A percentile compares a stretch with the other conserved stretches of the same genome.
Conservation (phyloP, 805 yeast genomes). For the Lipomyces mesembrius region DNA sequence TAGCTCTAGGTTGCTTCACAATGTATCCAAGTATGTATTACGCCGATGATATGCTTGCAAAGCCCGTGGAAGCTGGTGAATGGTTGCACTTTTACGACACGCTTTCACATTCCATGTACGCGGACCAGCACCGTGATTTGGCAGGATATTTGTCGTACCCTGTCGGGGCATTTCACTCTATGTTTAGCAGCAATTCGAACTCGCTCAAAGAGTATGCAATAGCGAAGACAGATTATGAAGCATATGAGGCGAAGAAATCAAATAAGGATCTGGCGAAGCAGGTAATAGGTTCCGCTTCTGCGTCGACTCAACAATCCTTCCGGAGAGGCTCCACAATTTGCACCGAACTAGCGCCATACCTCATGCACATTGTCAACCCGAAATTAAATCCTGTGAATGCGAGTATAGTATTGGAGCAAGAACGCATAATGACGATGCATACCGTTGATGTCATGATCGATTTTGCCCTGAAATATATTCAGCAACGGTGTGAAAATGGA, state of each 20-base stretch:
- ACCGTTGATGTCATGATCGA: conserved; percentile 40
- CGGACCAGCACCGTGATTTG: conserved; percentile 53
- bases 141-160: conserved; percentile 61
- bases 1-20: conserved; percentile 61
- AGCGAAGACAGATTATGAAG: conserved; percentile 32
- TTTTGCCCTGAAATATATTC: conserved; percentile 36
- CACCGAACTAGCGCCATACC: conserved; percentile 46
- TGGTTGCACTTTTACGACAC: conserved; percentile 78
- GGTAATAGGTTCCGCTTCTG: conserved; percentile 36
- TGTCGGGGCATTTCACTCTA: conserved; percentile 63
- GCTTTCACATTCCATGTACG: conserved; percentile 50
- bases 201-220: conserved; percentile 37
- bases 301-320: conserved; percentile 30
- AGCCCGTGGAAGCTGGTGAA: conserved; percentile 67
- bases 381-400: conserved; percentile 36
- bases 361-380: conserved; percentile 41
- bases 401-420: conserved; percentile 12
- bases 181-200: conserved; percentile 50
- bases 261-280: conserved; percentile 45
- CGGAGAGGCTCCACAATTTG: conserved; percentile 25
- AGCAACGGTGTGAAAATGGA: conserved; percentile 44
- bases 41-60: conserved; percentile 63
- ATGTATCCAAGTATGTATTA: conserved; percentile 64
- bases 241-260: conserved; percentile 42
- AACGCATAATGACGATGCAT: conserved; percentile 17